phyloP scores from a whole-genome alignment of 139 green algal species.

The Penium margaritaceum region DNA sequence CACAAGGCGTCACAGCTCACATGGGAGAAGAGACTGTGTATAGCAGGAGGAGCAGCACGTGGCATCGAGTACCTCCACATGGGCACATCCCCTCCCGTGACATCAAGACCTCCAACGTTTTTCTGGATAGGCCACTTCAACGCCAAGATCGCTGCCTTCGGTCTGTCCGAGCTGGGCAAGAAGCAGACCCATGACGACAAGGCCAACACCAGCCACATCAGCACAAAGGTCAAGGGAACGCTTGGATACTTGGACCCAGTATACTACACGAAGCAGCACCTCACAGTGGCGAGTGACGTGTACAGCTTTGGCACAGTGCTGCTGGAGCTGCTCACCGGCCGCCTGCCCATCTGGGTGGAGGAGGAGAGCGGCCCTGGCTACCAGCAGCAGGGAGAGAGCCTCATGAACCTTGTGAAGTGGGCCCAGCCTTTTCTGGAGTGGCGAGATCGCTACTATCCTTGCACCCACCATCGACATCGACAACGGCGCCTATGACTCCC shows the following conservation, averaged over 20 bases:
- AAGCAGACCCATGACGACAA: too few species aligned
- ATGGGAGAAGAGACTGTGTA: constrained; percentile 15
- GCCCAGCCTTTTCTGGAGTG: too few species aligned
- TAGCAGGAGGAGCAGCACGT: not conserved
- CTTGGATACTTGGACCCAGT: constrained; percentile 31
- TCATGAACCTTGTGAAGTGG: constrained; percentile 22
- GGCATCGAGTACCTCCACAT: constrained; percentile 35
- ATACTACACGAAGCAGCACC: constrained; percentile 17
- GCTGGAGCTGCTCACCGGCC: constrained; percentile 27
- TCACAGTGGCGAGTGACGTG: constrained; percentile 30
- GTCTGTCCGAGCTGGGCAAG: too few species aligned
- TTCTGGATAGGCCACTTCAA: constrained; percentile 5
- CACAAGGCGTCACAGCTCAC: too few species aligned
- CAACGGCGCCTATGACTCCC: too few species aligned
- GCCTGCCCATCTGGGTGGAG: constrained; percentile 31
- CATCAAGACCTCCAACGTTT: constrained; percentile 32
- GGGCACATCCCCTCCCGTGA: constrained; percentile 9
- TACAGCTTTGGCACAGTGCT: constrained; percentile 32
- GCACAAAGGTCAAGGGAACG: constrained; percentile 25
- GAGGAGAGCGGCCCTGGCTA: not conserved
- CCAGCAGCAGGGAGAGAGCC: constrained; percentile 1
- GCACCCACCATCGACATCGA: too few species aligned
- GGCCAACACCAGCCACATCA: constrained; percentile 11
- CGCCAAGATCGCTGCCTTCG: constrained; percentile 27
- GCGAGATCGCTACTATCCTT: too few species aligned